phyloP scores from a whole-genome alignment of 2,329 filamentous ascomycete species.

The Monilinia polystroma region DNA sequence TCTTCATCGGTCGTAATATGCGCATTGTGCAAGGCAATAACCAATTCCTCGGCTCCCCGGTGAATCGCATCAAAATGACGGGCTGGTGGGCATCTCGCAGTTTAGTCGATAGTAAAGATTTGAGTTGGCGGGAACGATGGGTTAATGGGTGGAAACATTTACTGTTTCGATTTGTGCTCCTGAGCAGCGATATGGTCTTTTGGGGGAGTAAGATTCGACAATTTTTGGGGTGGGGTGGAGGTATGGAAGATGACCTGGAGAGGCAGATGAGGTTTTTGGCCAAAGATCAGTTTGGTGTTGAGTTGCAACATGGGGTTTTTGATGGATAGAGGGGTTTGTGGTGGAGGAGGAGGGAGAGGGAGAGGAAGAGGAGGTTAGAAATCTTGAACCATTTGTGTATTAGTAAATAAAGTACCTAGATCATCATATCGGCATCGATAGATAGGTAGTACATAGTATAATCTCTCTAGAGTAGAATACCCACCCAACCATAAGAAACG shows the following conservation, averaged over 20 bases:
- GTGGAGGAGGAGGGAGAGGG: too few species aligned
- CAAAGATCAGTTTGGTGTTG: constrained; percentile 79
- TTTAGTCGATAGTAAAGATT: constrained; percentile 70
- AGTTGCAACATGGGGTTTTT: constrained; percentile 85
- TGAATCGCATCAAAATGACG: constrained; percentile 90
- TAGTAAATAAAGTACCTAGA: too few species aligned
- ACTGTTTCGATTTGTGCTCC: constrained; percentile 75
- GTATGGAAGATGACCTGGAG: constrained; percentile 95
- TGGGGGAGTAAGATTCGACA: constrained; percentile 78
- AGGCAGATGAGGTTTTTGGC: constrained; percentile 82
- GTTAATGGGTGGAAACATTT: constrained; percentile 73
- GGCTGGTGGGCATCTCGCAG: constrained; percentile 85
- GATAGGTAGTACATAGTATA: too few species aligned
- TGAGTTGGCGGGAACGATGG: constrained; percentile 61
- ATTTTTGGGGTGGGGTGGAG: constrained; percentile 70
- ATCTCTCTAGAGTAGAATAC: too few species aligned
- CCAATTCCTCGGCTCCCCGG: constrained; percentile 69
- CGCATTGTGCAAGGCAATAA: constrained; percentile 74
- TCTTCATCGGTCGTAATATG: constrained; percentile 72
- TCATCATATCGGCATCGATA: too few species aligned
- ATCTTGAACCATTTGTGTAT: too few species aligned
- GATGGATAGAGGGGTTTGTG: constrained; percentile 60
- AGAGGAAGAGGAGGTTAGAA: too few species aligned
- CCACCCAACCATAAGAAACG: too few species aligned
- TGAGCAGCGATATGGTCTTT: constrained; percentile 77